Evolutionary conservation across 2,329 filamentous ascomycete genomes (phyloP).

Genomic region (Aspergillus transmontanensis): DNA sequence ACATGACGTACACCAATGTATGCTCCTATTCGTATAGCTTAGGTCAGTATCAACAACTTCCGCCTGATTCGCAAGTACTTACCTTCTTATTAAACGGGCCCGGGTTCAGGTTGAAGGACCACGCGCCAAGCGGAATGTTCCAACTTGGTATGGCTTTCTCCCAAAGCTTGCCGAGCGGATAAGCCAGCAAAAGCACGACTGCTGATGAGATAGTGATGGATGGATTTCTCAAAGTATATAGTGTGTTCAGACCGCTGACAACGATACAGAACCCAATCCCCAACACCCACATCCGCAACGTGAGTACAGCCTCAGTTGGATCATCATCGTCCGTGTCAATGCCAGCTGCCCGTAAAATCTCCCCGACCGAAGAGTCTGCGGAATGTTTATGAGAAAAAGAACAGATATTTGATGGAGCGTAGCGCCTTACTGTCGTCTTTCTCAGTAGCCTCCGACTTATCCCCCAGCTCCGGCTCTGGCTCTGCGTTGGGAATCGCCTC

Average conservation of each 20-base stretch:
- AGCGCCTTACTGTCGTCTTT: neutral
- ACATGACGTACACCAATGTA: slow-evolving; percentile 32
- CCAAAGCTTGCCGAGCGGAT: slow-evolving; percentile 26
- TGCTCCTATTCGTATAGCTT: slow-evolving; percentile 20
- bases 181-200: slow-evolving; percentile 24
- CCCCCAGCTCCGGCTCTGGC: neutral
- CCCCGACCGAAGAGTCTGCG: neutral
- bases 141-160: slow-evolving; percentile 26
- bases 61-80: neutral
- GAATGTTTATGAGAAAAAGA: neutral
- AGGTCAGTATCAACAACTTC: neutral
- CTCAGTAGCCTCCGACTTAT: neutral
- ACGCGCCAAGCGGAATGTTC: slow-evolving; percentile 19
- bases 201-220: slow-evolving; percentile 29
- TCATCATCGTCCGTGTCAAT: slow-evolving; percentile 57
- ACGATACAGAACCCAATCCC: slow-evolving; percentile 18
- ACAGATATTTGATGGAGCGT: neutral
- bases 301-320: slow-evolving; percentile 38
- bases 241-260: slow-evolving; percentile 20
- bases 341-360: slow-evolving; percentile 38
- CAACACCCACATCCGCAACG: slow-evolving; percentile 21
- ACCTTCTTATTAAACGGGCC: slow-evolving; percentile 35
- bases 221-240: slow-evolving; percentile 25
- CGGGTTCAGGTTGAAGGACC: slow-evolving; percentile 29
- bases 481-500: neutral